Conservation (phyloP, 176 grass and related monocot genomes). For the Bonia amplexicaulis region DNA sequence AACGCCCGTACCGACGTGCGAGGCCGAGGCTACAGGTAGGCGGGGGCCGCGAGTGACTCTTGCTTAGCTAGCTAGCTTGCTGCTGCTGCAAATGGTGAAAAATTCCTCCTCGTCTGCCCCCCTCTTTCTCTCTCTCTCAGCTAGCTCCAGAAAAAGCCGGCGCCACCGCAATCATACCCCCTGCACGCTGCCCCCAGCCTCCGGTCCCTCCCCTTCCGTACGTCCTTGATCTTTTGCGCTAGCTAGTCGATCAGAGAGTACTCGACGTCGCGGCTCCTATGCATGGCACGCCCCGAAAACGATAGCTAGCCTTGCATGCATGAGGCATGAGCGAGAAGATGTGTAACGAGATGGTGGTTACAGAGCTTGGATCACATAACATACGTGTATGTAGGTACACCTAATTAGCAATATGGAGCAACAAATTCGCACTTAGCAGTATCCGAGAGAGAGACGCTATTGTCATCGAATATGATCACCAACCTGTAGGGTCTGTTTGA, state of each 20-base stretch:
- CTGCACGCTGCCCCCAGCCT: conserved; percentile 25
- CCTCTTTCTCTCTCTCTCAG: not conserved
- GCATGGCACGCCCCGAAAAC: not conserved
- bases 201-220: conserved; percentile 16
- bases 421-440: not conserved
- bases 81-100: conserved; percentile 12
- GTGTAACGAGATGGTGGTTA: not conserved
- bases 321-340: not conserved
- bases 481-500: too few relatives aligned
- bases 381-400: not conserved
- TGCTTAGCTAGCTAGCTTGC: not conserved
- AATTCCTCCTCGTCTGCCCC: not conserved
- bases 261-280: not conserved
- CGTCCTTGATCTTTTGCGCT: not conserved
- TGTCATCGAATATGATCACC: not conserved
- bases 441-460: not conserved
- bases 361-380: not conserved
- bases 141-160: conserved; percentile 20
- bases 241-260: not conserved
- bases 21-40: not conserved
- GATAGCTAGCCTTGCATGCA: not conserved
- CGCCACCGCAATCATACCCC: conserved; percentile 32
- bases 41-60: not conserved
- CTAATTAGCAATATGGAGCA: not conserved
- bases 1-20: not conserved